Evolutionary conservation across 306 rosid genomes (phyloP), one percentile per base, ranked within the genome.

Genomic region (Rosa chinensis): DNA sequence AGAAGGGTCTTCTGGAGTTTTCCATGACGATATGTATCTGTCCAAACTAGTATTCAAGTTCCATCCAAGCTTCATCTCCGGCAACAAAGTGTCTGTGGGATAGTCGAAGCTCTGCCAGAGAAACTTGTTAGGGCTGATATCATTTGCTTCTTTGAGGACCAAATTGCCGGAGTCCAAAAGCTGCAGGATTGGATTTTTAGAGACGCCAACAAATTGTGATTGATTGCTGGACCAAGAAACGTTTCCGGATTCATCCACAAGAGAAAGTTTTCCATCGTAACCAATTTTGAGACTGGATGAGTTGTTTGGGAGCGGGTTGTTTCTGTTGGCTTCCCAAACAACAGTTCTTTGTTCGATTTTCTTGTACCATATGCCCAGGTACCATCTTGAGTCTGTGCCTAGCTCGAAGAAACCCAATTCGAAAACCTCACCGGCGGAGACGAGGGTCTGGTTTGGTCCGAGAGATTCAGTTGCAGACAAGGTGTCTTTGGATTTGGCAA

Each of bases 311-410:
- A 91, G 85, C 12, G 98, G 93, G 44, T 4, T 43, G 84, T 89
- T 94, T 84, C 93, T 87, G 87, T 93, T 93, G 7, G 98, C 98
- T 0, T 89, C 91, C 98, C 98, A 93, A 47, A 88, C 97, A 10
- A 77, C 21, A 8, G 93, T 83, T 67, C 1, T 35, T 0, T 6
- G 23, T 0, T 17, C 17, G 1, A 82, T 84, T 37, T 85, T 84
- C 68, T 82, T 82, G 88, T 93, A 93, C 92, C 98, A 76, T 21
- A 89, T 82, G 20, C 92, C 97, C n/a, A 93, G 77, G 76, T 84
- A 93, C 82, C 82, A 86, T 4, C 73, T 75, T 18, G 93, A 80
- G 35, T 64, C 37, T 32, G 37, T 66, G 50, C 45, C 44, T 0
- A 78, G 75, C 0, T 52, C 0, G 73, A 93, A 87, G 82, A 93